Evolutionary conservation across 1,284 basidiomycete species (phyloP), one percentile per base, ranked within the genome.

Genomic region (Malassezia globosa): DNA sequence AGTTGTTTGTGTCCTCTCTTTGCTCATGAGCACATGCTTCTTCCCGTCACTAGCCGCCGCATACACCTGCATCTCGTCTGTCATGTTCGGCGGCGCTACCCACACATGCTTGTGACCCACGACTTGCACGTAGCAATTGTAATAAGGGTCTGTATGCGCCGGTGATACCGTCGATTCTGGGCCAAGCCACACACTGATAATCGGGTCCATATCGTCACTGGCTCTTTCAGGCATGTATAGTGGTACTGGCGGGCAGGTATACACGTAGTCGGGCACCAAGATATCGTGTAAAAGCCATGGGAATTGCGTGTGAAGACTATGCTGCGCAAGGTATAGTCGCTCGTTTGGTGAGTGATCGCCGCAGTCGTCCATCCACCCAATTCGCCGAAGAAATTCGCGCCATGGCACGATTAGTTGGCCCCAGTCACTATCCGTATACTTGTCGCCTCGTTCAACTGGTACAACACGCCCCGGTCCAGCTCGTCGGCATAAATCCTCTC

Each of bases 81-180:
- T 7, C 7, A 11, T 8, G 8, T 43, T 13, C 5, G 56, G 85
- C 13, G 87, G 84, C 0, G 87, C 87, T 31, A 95, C 74, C 87
- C 89, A 95, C n/a, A 95, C 79, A 3, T 82, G 83, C 73, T 95
- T 95, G 8, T 75, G 72, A 10, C 89, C 90, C 3, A 87, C 81
- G 4, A 92, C 79, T 75, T 96, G 90, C 1, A 82, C 87, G 71
- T 86, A 96, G 56, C 84, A 79, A 69, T 96, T 96, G 74, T 80
- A 87, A 73, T 83, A 94, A 0, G 89, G 88, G 69, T 96, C 90
- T 13, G 82, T 88, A 73, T 96, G 90, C 2, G 90, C 86, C 4
- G 89, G 89, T 7, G 84, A 86, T 41, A 82, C 66, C 0, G 84
- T 81, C 14, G 79, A 78, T 48, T 73, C 76, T 0, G 84, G 85